These are phyloP conservation scores for Pseudocercospora pini-densiflorae DNA, from an alignment of 2,329 filamentous ascomycete species.

Conservation along the genomic window DNA sequence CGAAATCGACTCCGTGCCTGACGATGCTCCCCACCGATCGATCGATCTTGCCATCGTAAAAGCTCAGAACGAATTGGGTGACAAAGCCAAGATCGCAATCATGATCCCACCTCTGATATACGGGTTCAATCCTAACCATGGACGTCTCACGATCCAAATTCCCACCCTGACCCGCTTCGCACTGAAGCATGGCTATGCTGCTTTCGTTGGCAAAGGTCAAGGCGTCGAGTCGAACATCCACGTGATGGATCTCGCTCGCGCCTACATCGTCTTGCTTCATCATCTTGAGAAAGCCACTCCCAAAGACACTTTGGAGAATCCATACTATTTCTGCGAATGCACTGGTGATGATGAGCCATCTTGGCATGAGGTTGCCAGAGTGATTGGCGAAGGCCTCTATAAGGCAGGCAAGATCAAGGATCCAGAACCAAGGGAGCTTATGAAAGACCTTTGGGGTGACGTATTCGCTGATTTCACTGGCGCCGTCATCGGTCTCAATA, in stretches of 20 bases:
- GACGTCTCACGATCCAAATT: slow-evolving; percentile 53
- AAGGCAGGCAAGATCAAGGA: slow-evolving; percentile 45
- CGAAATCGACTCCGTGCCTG: slow-evolving; percentile 48
- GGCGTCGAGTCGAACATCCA: slow-evolving; percentile 52
- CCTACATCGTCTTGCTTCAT: slow-evolving; percentile 52
- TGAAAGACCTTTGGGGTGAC: slow-evolving; percentile 46
- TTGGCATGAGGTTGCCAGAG: slow-evolving; percentile 47
- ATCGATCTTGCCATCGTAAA: slow-evolving; percentile 53
- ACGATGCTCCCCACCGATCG: slow-evolving; percentile 49
- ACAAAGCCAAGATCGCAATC: slow-evolving; percentile 52
- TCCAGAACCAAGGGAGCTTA: slow-evolving; percentile 43
- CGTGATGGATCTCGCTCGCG: slow-evolving; percentile 53
- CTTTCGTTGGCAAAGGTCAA: slow-evolving; percentile 51
- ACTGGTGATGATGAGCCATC: slow-evolving; percentile 46
- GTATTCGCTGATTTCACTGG: slow-evolving; percentile 46
- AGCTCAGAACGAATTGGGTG: slow-evolving; percentile 42
- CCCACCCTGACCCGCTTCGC: slow-evolving; percentile 55
- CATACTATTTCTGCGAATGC: slow-evolving; percentile 57
- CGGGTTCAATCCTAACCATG: slow-evolving; percentile 46
- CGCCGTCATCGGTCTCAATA: slow-evolving; percentile 49
- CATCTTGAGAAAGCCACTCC: slow-evolving; percentile 45
- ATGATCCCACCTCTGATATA: slow-evolving; percentile 56
- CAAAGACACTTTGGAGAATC: slow-evolving; percentile 45
- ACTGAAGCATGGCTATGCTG: slow-evolving; percentile 53
- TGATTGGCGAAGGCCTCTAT: slow-evolving; percentile 46